A percentile compares a stretch with the other conserved stretches of the same genome.
Evolutionary conservation across 129 eudicot genomes (phyloP).

Genomic region (Logfia minima): DNA sequence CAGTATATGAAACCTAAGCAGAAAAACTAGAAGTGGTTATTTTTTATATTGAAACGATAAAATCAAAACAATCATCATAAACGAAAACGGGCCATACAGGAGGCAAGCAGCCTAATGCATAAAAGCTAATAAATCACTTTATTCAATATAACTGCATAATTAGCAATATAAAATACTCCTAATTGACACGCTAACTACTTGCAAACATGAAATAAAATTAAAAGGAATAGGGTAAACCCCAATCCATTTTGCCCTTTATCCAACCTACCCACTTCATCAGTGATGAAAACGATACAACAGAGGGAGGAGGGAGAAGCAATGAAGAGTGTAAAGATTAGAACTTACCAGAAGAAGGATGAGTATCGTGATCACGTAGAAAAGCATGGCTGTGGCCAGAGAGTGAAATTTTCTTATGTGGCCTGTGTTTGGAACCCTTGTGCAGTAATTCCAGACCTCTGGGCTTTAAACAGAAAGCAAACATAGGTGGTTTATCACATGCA

Average conservation of each 20-base stretch:
- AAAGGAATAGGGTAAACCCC: not conserved
- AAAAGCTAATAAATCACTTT: not conserved
- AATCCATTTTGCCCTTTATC: not conserved
- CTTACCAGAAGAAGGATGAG: constrained; percentile 57
- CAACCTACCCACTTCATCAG: not conserved
- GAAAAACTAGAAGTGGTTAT: not conserved
- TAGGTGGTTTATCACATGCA: constrained; percentile 70
- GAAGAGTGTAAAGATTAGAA: not conserved
- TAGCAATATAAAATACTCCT: not conserved
- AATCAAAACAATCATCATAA: not conserved
- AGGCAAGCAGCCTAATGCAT: not conserved
- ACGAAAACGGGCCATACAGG: not conserved
- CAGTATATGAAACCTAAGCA: not conserved
- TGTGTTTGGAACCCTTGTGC: constrained; percentile 78
- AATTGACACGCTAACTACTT: not conserved
- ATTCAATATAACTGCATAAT: not conserved
- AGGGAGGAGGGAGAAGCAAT: not conserved
- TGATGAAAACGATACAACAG: not conserved
- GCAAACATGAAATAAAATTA: not conserved
- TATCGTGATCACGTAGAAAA: constrained; percentile 51
- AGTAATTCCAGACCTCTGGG: constrained; percentile 83
- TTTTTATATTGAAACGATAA: not conserved
- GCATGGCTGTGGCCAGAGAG: constrained; percentile 59
- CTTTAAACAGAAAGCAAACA: constrained; percentile 88
- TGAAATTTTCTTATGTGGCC: constrained; percentile 72